phyloP scores from a whole-genome alignment of 2,329 filamentous ascomycete species.

The Botrytis deweyae region DNA sequence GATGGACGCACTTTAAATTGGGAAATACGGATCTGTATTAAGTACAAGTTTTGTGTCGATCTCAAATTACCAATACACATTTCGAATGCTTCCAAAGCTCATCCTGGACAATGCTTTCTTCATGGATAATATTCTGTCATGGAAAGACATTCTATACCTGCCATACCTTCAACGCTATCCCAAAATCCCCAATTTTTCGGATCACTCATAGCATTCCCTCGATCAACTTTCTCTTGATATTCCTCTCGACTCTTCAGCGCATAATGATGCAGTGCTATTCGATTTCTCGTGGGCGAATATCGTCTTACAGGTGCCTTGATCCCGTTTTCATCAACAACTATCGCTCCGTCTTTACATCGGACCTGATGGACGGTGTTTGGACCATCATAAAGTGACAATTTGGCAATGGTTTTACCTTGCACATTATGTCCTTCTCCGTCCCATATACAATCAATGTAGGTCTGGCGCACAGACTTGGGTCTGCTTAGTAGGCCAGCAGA shows the following conservation, averaged over 20 bases:
- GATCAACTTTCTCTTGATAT: constrained; percentile 37
- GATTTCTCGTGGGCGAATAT: constrained; percentile 35
- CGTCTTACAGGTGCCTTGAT: constrained; percentile 30
- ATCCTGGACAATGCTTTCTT: neutral
- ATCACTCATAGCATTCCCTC: constrained; percentile 35
- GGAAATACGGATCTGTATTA: neutral
- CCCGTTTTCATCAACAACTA: constrained; percentile 35
- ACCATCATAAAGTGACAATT: constrained; percentile 25
- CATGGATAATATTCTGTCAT: constrained; percentile 36
- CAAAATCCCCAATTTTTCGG: constrained; percentile 36
- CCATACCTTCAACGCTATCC: constrained; percentile 35
- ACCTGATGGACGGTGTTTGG: constrained; percentile 29
- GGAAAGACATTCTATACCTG: constrained; percentile 33
- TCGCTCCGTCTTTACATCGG: constrained; percentile 25
- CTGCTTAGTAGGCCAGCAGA: constrained; percentile 36
- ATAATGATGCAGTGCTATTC: constrained; percentile 41
- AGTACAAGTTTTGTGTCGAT: neutral
- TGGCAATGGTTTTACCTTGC: constrained; percentile 39
- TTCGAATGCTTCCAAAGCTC: neutral
- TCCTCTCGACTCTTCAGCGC: constrained; percentile 40
- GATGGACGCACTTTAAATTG: neutral
- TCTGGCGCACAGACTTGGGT: constrained; percentile 33
- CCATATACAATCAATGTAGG: constrained; percentile 38
- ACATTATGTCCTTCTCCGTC: constrained; percentile 36
- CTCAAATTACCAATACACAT: neutral